phyloP scores from a whole-genome alignment of 108 stramenopile genomes.

The Cyclotella baltica region DNA sequence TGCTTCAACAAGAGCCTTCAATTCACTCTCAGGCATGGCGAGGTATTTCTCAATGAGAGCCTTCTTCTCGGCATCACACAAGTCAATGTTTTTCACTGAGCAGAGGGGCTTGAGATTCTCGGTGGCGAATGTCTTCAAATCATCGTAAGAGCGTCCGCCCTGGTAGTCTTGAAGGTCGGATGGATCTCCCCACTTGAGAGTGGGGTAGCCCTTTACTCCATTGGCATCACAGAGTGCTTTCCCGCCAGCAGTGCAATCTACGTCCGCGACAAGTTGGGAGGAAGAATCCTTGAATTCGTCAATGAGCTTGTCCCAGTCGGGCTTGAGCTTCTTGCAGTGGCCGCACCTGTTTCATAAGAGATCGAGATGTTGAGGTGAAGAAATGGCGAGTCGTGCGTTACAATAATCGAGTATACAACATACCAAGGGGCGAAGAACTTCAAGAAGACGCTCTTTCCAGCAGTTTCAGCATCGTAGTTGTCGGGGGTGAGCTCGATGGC shows the following conservation, averaged over 20 bases:
- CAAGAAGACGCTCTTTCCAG: background rate
- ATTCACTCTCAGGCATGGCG: constrained; percentile 56
- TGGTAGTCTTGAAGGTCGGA: constrained; percentile 76
- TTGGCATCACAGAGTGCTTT: constrained; percentile 72
- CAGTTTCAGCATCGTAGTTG: constrained; percentile 8
- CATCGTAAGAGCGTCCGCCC: constrained; percentile 72
- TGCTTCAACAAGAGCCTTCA: constrained; percentile 54
- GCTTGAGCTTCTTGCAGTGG: constrained; percentile 11
- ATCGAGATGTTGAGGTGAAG: background rate
- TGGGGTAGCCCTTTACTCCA: constrained; percentile 85
- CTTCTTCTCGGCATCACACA: constrained; percentile 70
- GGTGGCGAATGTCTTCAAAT: constrained; percentile 71
- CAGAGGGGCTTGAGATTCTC: constrained; percentile 73
- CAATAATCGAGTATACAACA: too few species aligned
- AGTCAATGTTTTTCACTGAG: constrained; percentile 62
- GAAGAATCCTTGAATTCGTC: constrained; percentile 57
- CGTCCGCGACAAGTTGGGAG: constrained; percentile 61
- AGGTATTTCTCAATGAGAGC: constrained; percentile 62
- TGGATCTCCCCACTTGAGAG: constrained; percentile 83
- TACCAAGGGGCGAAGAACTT: constrained; percentile 4
- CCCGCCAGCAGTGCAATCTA: constrained; percentile 85
- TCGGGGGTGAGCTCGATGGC: constrained; percentile 2
- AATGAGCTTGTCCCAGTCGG: constrained; percentile 79
- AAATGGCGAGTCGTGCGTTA: too few species aligned
- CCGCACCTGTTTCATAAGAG: background rate